Percentiles rank a stretch among this genome's conserved stretches.
These are phyloP conservation scores for Hyphopichia homilentoma DNA, from an alignment of 805 yeast genomes.

Conservation along the genomic window DNA sequence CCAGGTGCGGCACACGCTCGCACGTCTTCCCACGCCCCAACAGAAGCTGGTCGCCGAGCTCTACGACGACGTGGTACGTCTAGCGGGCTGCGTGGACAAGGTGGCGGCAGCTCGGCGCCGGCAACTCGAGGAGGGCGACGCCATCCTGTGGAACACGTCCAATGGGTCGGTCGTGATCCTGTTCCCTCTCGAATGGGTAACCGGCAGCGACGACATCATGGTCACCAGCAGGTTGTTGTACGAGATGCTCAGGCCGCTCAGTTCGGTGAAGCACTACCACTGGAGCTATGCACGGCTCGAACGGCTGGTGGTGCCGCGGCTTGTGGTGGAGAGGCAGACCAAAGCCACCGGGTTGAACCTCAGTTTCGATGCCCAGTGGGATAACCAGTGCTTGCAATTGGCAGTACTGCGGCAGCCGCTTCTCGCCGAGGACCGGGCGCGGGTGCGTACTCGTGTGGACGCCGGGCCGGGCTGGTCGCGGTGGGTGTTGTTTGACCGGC, in stretches of 20 bases:
- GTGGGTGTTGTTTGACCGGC: conserved; percentile 36
- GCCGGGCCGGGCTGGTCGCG: conserved; percentile 14
- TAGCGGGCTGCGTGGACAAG: too few species aligned
- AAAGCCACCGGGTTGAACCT: too few species aligned
- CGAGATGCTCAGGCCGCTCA: conserved; percentile 19
- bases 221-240: conserved; percentile 29
- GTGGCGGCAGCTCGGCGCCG: conserved; percentile 4
- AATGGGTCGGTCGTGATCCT: conserved; percentile 8
- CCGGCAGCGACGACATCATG: conserved; percentile 8
- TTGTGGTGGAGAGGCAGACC: conserved; percentile 8
- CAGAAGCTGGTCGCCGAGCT: too few species aligned
- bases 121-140: background rate
- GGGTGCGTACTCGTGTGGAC: background rate
- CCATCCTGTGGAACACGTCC: background rate
- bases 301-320: conserved; percentile 24
- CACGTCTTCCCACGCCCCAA: too few species aligned
- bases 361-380: too few species aligned
- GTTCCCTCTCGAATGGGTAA: conserved; percentile 7
- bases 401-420: too few species aligned
- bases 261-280: conserved; percentile 33
- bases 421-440: conserved; percentile 7
- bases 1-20: conserved; percentile 36
- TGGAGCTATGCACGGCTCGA: conserved; percentile 39
- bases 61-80: too few species aligned
- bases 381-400: too few species aligned